Evolutionary conservation across 306 rosid species (phyloP).

Genomic region (Datisca glomerata): DNA sequence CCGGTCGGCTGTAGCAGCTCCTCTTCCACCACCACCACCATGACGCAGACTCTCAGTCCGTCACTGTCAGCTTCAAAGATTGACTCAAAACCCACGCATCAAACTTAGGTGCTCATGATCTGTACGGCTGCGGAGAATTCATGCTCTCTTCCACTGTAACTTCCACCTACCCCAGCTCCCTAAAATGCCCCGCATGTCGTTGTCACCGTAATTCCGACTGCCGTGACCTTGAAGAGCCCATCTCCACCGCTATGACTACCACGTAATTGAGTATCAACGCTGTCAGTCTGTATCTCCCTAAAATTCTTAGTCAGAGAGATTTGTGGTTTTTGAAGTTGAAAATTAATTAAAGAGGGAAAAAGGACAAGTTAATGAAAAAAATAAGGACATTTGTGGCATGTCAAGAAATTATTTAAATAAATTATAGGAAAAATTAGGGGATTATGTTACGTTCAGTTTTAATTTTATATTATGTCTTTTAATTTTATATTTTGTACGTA

Average conservation of each 20-base stretch:
- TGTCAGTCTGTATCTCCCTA: too few relatives aligned
- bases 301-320: too few relatives aligned
- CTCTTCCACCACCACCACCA: background rate
- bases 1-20: too few relatives aligned
- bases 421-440: too few relatives aligned
- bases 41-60: background rate
- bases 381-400: too few relatives aligned
- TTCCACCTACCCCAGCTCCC: constrained; percentile 42
- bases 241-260: constrained; percentile 22
- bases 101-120: constrained; percentile 54
- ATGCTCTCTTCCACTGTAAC: constrained; percentile 32
- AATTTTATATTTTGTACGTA: too few relatives aligned
- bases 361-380: too few relatives aligned
- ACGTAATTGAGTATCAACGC: background rate
- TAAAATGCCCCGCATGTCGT: constrained; percentile 86
- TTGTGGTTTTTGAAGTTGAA: too few relatives aligned
- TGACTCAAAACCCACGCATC: constrained; percentile 90
- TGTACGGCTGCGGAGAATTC: constrained; percentile 88
- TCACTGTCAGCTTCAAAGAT: constrained; percentile 35
- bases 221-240: constrained; percentile 33
- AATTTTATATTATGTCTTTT: too few relatives aligned
- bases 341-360: too few relatives aligned
- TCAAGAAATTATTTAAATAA: too few relatives aligned
- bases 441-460: too few relatives aligned
- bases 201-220: constrained; percentile 93